Percentiles rank a stretch among this genome's conserved stretches.
phyloP scores from a whole-genome alignment of 2,329 filamentous ascomycete species.

The Cladosporium sphaerospermum region DNA sequence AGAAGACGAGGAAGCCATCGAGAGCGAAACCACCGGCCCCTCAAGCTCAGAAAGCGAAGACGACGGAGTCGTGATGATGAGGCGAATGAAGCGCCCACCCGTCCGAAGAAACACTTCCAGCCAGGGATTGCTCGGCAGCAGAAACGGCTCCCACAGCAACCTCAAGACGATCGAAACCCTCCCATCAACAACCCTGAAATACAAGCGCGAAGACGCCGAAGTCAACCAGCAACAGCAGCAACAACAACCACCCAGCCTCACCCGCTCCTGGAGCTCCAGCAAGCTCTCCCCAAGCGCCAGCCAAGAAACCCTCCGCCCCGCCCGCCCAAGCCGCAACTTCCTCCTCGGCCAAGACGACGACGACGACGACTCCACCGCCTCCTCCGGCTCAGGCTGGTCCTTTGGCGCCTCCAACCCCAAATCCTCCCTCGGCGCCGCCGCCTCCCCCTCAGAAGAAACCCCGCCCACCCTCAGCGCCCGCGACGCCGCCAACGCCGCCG shows the following conservation, averaged over 20 bases:
- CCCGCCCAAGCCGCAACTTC: conserved; percentile 59
- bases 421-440: conserved; percentile 25
- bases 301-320: conserved; percentile 72
- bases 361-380: conserved; percentile 13
- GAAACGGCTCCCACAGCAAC: conserved; percentile 52
- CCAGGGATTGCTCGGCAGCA: conserved; percentile 37
- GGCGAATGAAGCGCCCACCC: conserved; percentile 49
- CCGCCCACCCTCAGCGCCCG: background rate
- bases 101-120: conserved; percentile 40
- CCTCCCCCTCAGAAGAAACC: conserved; percentile 10
- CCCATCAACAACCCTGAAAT: conserved; percentile 82
- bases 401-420: conserved; percentile 30
- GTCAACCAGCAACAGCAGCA: background rate
- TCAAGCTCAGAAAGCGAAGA: conserved; percentile 48
- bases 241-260: conserved; percentile 15
- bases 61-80: conserved; percentile 78
- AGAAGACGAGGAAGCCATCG: conserved; percentile 40
- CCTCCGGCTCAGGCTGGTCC: conserved; percentile 27
- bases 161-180: conserved; percentile 78
- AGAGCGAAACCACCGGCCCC: conserved; percentile 28
- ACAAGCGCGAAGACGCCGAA: conserved; percentile 29
- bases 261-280: conserved; percentile 10
- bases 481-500: conserved; percentile 5
- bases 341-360: conserved; percentile 44
- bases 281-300: conserved; percentile 66